Evolutionary conservation across 2,329 filamentous ascomycete species (phyloP).

Genomic region (Coniochaeta prunicola): DNA sequence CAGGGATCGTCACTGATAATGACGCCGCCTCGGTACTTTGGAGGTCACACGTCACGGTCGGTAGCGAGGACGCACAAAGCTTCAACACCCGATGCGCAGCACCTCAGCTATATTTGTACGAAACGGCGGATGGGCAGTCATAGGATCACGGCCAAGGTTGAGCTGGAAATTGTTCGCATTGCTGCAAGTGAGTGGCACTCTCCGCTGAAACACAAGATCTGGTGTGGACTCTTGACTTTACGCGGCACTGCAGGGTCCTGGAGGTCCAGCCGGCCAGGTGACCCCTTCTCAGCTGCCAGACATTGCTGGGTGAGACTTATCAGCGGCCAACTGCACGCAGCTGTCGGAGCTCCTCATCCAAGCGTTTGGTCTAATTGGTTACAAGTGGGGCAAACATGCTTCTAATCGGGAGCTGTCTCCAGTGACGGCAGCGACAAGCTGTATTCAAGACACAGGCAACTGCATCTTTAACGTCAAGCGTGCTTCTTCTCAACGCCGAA

Average conservation of each 20-base stretch:
- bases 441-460: background rate
- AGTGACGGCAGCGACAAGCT: slow-evolving; percentile 1
- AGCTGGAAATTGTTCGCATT: background rate
- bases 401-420: background rate
- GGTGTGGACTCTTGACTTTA: background rate
- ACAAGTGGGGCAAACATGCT: background rate
- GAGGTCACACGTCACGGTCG: background rate
- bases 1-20: background rate
- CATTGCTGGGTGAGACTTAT: background rate
- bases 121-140: background rate
- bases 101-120: background rate
- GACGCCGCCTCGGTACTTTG: slow-evolving; percentile 2
- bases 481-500: background rate
- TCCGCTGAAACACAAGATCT: background rate
- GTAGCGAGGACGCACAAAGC: background rate
- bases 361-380: background rate
- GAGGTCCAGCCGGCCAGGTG: background rate
- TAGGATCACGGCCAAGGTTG: background rate
- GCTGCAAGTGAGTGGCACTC: background rate
- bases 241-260: background rate
- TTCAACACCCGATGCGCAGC: background rate
- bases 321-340: background rate
- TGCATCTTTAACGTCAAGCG: background rate
- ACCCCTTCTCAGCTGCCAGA: no score
- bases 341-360: background rate